Conservation (phyloP, 2,329 filamentous ascomycete species). For the Setomelanomma holmii region DNA sequence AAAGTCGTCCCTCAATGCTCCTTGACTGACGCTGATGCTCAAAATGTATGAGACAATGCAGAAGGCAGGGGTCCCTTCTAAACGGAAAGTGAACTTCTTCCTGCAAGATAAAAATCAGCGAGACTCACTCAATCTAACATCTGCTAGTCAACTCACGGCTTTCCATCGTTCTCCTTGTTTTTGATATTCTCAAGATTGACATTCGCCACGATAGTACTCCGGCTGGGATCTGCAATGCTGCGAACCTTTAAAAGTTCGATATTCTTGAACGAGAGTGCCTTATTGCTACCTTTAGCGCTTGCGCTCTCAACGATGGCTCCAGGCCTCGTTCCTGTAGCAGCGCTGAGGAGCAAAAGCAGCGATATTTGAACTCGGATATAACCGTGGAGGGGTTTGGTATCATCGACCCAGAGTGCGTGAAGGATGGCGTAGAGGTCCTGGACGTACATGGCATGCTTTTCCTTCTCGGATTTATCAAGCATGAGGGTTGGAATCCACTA, state of each 20-base stretch:
- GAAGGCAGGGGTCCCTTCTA: constrained; percentile 20
- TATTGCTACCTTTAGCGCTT: constrained; percentile 17
- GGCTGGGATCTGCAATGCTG: constrained; percentile 11
- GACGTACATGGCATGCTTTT: constrained; percentile 30
- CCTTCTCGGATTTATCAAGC: constrained; percentile 24
- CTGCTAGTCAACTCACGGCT: constrained; percentile 15
- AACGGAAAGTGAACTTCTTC: constrained; percentile 27
- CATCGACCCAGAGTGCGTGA: constrained; percentile 23
- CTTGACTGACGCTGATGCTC: constrained; percentile 12
- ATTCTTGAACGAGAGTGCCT: constrained; percentile 24
- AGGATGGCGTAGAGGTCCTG: constrained; percentile 29
- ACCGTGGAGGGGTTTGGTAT: constrained; percentile 23
- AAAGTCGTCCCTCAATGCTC: constrained; percentile 21
- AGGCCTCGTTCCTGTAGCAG: constrained; percentile 22
- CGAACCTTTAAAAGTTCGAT: constrained; percentile 25
- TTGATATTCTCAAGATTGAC: constrained; percentile 27
- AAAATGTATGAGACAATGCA: constrained; percentile 24
- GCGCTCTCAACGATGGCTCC: constrained; percentile 19
- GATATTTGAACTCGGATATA: constrained; percentile 24
- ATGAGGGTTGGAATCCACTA: constrained; percentile 23
- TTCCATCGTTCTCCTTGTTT: constrained; percentile 24
- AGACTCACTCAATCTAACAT: constrained; percentile 1
- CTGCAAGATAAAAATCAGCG: constrained; percentile 14
- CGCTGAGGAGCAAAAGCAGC: constrained; percentile 28
- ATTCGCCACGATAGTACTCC: constrained; percentile 22